These are phyloP conservation scores for Colletotrichum lini DNA, from an alignment of 2,329 filamentous ascomycete genomes.

Conservation along the genomic window DNA sequence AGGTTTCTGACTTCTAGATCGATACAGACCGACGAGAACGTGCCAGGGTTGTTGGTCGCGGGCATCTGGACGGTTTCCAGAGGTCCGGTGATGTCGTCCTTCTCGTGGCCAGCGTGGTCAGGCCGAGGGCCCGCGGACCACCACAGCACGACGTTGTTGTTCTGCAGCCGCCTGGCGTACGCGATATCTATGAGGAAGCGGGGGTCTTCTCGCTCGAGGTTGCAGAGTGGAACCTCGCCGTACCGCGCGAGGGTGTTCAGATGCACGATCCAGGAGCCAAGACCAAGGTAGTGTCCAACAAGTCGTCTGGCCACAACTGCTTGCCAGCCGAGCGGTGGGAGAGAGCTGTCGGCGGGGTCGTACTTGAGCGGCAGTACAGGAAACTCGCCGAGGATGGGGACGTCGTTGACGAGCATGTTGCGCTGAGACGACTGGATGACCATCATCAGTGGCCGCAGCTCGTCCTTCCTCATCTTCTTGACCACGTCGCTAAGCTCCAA, in stretches of 20 bases:
- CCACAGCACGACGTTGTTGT: constrained; percentile 95
- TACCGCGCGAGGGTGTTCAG: constrained; percentile 90
- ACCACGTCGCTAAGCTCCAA: constrained; percentile 89
- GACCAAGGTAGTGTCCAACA: constrained; percentile 89
- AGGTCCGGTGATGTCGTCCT: constrained; percentile 86
- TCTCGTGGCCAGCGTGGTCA: constrained; percentile 96
- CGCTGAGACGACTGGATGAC: constrained; percentile 93
- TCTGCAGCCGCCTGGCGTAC: constrained; percentile 90
- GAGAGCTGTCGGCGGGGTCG: constrained; percentile 85
- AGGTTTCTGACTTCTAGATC: constrained; percentile 95
- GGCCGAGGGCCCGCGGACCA: constrained; percentile 91
- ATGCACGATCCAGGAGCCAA: constrained; percentile 94
- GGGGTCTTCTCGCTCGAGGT: constrained; percentile 94
- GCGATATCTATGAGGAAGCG: constrained; percentile 96
- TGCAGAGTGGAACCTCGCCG: constrained; percentile 94
- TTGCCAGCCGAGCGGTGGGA: constrained; percentile 96
- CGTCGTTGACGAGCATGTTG: constrained; percentile 84
- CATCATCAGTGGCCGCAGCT: constrained; percentile 83
- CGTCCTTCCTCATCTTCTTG: constrained; percentile 91
- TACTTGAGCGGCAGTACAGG: constrained; percentile 86
- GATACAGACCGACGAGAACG: constrained; percentile 96
- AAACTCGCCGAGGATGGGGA: constrained; percentile 87
- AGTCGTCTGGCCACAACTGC: constrained; percentile 87
- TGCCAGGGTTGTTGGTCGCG: constrained; percentile 91
- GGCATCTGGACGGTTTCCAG: constrained; percentile 94